A percentile compares a stretch with the other conserved stretches of the same genome.
Evolutionary conservation across 441 rosid genomes (phyloP).

Genomic region (Populus tomentosa): DNA sequence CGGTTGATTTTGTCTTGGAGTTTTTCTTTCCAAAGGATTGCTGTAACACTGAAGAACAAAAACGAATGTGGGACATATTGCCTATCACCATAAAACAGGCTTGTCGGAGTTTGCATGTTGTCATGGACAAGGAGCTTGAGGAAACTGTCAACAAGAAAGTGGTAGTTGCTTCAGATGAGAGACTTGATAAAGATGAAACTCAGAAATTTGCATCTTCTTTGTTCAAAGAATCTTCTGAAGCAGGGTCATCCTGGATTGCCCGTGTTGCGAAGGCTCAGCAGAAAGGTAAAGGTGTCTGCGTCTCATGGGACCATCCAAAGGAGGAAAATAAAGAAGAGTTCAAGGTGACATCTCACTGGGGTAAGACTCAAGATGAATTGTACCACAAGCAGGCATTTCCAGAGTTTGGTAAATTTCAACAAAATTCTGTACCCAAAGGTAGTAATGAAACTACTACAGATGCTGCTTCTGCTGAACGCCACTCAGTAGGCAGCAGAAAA

Average conservation of each 20-base stretch:
- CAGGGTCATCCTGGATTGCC: conserved; percentile 31
- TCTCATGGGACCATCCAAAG: conserved; percentile 47
- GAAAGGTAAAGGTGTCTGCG: conserved; percentile 23
- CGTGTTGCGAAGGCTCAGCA: conserved; percentile 29
- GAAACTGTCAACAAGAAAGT: conserved; percentile 35
- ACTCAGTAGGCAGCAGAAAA: conserved; percentile 22
- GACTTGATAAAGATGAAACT: conserved; percentile 17
- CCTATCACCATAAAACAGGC: conserved; percentile 26
- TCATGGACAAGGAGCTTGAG: conserved; percentile 35
- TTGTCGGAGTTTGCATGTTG: conserved; percentile 27
- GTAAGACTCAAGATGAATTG: conserved; percentile 15
- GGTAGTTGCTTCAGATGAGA: conserved; percentile 26
- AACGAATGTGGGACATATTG: conserved; percentile 19
- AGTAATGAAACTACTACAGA: neutral
- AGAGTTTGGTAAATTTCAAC: conserved; percentile 19
- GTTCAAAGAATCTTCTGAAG: conserved; percentile 32
- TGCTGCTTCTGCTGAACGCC: conserved; percentile 18
- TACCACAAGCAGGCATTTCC: conserved; percentile 12
- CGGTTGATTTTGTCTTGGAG: conserved; percentile 44
- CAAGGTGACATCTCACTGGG: conserved; percentile 30
- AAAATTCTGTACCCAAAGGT: conserved; percentile 12
- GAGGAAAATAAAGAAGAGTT: conserved; percentile 65
- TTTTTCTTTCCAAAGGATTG: conserved; percentile 43
- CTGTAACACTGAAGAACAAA: conserved; percentile 22
- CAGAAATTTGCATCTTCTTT: conserved; percentile 20